These are phyloP conservation scores for Phytophthora litchii DNA, from an alignment of 352 stramenopile species.

Conservation along the genomic window DNA sequence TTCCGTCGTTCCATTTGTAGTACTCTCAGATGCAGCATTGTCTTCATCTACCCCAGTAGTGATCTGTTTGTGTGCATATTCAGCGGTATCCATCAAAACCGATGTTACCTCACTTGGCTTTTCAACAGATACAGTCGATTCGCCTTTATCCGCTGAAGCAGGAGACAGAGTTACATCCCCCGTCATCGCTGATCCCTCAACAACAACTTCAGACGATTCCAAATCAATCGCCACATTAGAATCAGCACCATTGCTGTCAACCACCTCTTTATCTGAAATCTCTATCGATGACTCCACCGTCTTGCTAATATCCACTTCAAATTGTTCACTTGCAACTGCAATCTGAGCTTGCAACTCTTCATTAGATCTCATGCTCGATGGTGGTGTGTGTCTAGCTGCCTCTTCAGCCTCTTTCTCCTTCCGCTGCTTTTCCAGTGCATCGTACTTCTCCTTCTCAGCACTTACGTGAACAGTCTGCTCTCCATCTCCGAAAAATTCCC, in stretches of 20 bases:
- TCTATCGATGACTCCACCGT: constrained; percentile 2
- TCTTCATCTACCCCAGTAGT: neutral
- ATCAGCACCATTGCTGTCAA: neutral
- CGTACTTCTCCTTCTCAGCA: constrained; percentile 40
- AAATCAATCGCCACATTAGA: neutral
- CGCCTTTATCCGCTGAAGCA: neutral
- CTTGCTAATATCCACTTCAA: neutral
- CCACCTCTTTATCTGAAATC: constrained; percentile 5
- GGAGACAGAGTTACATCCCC: neutral
- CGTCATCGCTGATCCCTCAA: constrained; percentile 1
- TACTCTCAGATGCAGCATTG: neutral
- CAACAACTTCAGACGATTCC: neutral
- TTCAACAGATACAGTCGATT: constrained; percentile 4
- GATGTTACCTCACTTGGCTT: neutral
- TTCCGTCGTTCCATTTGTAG: neutral
- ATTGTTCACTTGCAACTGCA: constrained; percentile 4
- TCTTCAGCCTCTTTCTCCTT: constrained; percentile 27
- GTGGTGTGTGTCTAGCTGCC: constrained; percentile 4
- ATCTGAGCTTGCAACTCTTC: constrained; percentile 7
- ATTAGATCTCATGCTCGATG: constrained; percentile 21
- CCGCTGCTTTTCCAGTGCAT: constrained; percentile 27
- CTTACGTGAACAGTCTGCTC: constrained; percentile 50
- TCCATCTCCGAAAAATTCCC: constrained; percentile 19
- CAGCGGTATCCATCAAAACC: neutral
- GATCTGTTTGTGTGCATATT: neutral